These are phyloP conservation scores for Fragilariopsis cylindrus DNA, from an alignment of 108 stramenopile genomes.

Conservation along the genomic window DNA sequence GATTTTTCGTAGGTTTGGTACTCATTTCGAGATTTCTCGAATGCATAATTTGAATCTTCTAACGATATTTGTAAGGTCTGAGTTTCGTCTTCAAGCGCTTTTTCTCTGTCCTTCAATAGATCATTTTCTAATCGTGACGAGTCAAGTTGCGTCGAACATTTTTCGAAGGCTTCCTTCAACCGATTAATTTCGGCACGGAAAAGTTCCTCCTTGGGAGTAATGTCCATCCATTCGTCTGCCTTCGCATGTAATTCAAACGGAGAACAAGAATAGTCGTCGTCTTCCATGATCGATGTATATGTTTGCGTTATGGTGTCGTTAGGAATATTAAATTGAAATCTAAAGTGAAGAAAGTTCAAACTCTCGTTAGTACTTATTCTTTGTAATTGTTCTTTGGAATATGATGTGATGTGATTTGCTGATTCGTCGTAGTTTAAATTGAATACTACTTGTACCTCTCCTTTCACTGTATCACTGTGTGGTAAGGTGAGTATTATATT, in stretches of 20 bases:
- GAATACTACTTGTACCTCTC: too few relatives aligned
- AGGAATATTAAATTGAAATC: too few relatives aligned
- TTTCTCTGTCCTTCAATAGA: neutral
- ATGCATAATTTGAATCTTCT: neutral
- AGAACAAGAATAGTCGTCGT: neutral
- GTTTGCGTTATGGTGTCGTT: too few relatives aligned
- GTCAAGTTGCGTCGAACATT: constrained; percentile 10
- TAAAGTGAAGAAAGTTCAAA: too few relatives aligned
- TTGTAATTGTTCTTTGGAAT: too few relatives aligned
- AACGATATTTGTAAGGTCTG: neutral
- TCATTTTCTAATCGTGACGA: constrained; percentile 7
- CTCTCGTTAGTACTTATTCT: too few relatives aligned
- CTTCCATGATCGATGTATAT: too few relatives aligned
- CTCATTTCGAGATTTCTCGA: neutral
- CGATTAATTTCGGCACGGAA: constrained; percentile 1
- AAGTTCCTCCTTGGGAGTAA: constrained; percentile 17
- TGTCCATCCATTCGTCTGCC: constrained; percentile 22
- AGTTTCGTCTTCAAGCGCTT: neutral
- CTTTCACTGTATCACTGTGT: too few relatives aligned
- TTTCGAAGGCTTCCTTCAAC: constrained; percentile 9
- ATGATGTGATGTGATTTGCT: too few relatives aligned
- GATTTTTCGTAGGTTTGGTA: neutral
- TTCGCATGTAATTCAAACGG: constrained; percentile 17
- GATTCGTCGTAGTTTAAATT: too few relatives aligned
- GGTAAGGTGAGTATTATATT: too few relatives aligned